Conservation (phyloP, 352 stramenopile species). For the Hyaloperonospora arabidopsidis region DNA sequence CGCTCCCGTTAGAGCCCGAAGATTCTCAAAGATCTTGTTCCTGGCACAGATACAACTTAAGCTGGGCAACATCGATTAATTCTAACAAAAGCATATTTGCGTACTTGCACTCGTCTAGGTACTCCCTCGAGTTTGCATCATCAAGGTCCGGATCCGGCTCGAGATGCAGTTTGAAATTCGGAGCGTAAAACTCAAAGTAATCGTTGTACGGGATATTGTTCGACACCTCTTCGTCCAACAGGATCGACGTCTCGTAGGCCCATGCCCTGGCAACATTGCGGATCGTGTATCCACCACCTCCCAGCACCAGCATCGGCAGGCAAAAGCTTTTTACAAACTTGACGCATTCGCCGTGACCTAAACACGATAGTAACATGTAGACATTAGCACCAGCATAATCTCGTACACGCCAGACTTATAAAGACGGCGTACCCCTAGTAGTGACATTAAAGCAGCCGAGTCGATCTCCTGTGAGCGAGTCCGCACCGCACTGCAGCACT, state of each 20-base stretch:
- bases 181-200: slow-evolving; percentile 82
- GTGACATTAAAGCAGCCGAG: slow-evolving; percentile 98
- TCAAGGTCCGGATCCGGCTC: slow-evolving; percentile 70
- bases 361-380: background rate
- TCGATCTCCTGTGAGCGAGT: slow-evolving; percentile 94
- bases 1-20: slow-evolving; percentile 59
- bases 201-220: slow-evolving; percentile 83
- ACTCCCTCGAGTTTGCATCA: slow-evolving; percentile 79
- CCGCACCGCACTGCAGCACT: slow-evolving; percentile 96
- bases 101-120: slow-evolving; percentile 83
- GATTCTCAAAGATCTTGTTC: slow-evolving; percentile 81
- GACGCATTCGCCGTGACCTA: slow-evolving; percentile 72
- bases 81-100: slow-evolving; percentile 4
- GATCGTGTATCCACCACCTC: slow-evolving; percentile 81
- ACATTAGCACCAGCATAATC: background rate
- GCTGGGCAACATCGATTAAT: background rate
- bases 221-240: slow-evolving; percentile 76
- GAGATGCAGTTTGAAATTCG: slow-evolving; percentile 80
- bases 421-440: slow-evolving; percentile 36
- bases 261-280: slow-evolving; percentile 89
- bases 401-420: background rate
- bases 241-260: slow-evolving; percentile 96
- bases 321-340: slow-evolving; percentile 85
- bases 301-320: slow-evolving; percentile 74
- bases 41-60: slow-evolving; percentile 22